These are phyloP conservation scores for Sporothrix mexicana DNA, from an alignment of 2,329 filamentous ascomycete species.

Conservation along the genomic window DNA sequence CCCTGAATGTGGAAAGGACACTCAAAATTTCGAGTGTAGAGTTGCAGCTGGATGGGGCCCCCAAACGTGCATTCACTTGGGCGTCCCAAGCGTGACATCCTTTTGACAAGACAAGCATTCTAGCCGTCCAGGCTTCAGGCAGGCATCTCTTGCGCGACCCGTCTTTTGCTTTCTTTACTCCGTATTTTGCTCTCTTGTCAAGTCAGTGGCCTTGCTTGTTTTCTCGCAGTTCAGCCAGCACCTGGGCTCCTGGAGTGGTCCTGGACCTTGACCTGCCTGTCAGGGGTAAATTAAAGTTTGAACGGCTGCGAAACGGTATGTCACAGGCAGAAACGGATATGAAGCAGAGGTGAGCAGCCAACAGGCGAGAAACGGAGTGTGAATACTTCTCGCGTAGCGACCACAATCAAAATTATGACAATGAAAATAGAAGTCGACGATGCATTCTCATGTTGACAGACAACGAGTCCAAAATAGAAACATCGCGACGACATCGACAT, in stretches of 20 bases:
- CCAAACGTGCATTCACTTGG: neutral
- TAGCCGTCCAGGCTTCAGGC: too few relatives aligned
- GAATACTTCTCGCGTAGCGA: neutral
- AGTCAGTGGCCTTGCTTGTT: neutral
- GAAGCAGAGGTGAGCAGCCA: neutral
- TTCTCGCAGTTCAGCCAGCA: neutral
- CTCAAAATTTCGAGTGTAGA: neutral
- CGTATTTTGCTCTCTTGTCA: neutral
- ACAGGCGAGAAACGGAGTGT: neutral
- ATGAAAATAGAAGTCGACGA: neutral
- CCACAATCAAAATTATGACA: neutral
- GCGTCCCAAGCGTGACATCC: neutral
- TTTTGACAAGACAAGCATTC: neutral
- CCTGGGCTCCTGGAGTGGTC: neutral
- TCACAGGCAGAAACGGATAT: neutral
- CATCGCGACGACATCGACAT: neutral
- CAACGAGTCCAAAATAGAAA: neutral
- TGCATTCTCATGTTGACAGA: neutral
- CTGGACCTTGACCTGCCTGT: neutral
- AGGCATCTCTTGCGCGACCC: neutral
- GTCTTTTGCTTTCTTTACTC: neutral
- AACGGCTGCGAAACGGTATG: neutral
- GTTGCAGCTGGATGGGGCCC: neutral
- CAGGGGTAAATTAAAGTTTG: conserved; percentile 17
- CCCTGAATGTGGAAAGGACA: neutral